Percentiles rank a stretch among this genome's conserved stretches.
Conservation (phyloP, 108 stramenopile species). For the Cyclostephanos invisitatus region DNA sequence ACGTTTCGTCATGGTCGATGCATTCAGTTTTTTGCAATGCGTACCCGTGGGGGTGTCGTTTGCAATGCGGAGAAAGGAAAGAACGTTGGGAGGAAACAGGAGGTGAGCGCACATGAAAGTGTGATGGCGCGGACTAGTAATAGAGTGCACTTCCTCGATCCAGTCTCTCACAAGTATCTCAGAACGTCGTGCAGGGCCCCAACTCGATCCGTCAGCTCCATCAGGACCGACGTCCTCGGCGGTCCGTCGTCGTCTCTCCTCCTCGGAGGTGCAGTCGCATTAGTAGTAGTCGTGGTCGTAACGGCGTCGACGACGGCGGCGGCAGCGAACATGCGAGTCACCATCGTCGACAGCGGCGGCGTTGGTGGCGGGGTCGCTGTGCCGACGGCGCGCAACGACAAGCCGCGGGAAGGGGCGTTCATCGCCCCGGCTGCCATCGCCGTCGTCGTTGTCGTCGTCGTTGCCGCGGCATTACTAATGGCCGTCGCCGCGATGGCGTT, state of each 20-base stretch:
- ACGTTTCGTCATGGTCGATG: not conserved
- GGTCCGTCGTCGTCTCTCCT: conserved; percentile 16
- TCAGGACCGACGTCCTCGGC: conserved; percentile 75
- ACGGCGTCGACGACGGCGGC: not conserved
- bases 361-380: not conserved
- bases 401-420: not conserved
- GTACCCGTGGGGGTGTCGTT: not conserved
- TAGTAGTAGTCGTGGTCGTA: not conserved
- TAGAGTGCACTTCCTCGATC: too few relatives aligned
- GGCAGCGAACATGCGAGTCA: not conserved
- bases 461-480: too few relatives aligned
- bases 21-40: not conserved
- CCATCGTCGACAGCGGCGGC: not conserved
- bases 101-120: not conserved
- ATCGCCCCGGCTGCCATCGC: not conserved
- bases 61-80: not conserved
- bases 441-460: not conserved
- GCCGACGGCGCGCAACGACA: not conserved
- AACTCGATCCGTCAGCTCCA: conserved; percentile 85
- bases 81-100: not conserved
- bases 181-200: conserved; percentile 91
- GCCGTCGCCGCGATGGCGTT: too few relatives aligned
- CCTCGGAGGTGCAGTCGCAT: not conserved
- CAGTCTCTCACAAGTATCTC: conserved; percentile 70
- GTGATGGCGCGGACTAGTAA: too few relatives aligned